A percentile compares a stretch with the other conserved stretches of the same genome.
Evolutionary conservation across 1,284 basidiomycete genomes (phyloP).

Genomic region (Schizophyllum commune): DNA sequence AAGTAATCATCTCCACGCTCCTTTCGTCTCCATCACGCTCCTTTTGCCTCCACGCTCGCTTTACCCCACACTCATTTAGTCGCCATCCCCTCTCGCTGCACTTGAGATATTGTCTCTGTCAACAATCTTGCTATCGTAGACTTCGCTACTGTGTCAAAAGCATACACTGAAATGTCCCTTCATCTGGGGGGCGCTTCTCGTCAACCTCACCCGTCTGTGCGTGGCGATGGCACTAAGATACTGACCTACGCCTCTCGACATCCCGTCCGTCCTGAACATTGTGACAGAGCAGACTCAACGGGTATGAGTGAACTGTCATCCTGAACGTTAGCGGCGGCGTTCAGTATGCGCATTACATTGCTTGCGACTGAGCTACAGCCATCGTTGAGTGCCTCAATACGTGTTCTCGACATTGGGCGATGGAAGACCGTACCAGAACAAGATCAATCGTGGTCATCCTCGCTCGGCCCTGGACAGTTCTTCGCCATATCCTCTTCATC

Average conservation of each 20-base stretch:
- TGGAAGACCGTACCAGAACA: neutral
- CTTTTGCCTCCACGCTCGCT: neutral
- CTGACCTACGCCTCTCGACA: no score
- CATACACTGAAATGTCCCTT: neutral
- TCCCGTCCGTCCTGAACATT: no score
- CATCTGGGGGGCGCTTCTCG: no score
- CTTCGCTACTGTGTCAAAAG: neutral
- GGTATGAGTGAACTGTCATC: no score
- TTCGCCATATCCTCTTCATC: constrained; percentile 49
- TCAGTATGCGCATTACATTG: no score
- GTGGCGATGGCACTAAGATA: no score
- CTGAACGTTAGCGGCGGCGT: no score
- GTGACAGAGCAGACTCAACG: no score
- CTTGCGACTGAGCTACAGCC: no score
- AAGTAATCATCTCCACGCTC: neutral
- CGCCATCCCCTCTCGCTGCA: neutral
- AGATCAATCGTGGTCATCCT: constrained; percentile 70
- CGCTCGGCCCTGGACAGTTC: constrained; percentile 69
- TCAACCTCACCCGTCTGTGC: no score
- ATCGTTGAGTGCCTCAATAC: neutral
- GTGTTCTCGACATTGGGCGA: neutral
- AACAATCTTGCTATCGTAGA: neutral
- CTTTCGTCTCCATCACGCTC: neutral
- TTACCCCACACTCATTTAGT: neutral
- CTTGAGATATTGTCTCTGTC: neutral